A percentile compares a stretch with the other conserved stretches of the same genome.
Conservation (phyloP, 805 yeast species). For the Ogataea parapolymorpha region DNA sequence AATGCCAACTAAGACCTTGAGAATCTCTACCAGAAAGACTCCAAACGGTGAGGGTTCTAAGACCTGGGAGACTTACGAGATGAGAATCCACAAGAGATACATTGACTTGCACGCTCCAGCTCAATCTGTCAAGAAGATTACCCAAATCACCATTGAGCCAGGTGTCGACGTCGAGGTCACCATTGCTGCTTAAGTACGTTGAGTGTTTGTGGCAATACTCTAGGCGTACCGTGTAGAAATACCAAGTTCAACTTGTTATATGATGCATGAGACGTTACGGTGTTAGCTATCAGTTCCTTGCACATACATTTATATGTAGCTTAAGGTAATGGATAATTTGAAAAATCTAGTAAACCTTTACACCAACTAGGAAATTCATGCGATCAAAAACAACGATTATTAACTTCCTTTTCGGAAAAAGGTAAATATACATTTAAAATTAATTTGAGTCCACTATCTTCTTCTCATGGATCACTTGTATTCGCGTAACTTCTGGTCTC, state of each 20-base stretch:
- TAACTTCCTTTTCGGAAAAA: constrained; percentile 5
- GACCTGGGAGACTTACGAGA: constrained; percentile 99
- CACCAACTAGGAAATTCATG: not conserved
- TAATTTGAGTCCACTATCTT: constrained; percentile 3
- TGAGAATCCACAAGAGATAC: constrained; percentile 99
- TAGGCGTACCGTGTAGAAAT: constrained; percentile 56
- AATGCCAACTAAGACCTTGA: constrained; percentile 98
- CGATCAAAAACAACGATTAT: not conserved
- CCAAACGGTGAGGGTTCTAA: constrained; percentile 99
- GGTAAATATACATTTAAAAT: constrained; percentile 9
- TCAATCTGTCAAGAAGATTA: constrained; percentile 86
- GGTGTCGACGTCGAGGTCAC: constrained; percentile 98
- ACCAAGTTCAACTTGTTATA: constrained; percentile 27
- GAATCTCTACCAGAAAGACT: constrained; percentile 99
- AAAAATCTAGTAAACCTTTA: constrained; percentile 1
- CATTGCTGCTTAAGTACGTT: constrained; percentile 66
- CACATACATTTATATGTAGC: constrained; percentile 9
- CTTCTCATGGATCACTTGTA: constrained; percentile 17
- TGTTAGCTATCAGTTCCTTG: constrained; percentile 54
- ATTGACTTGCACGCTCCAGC: constrained; percentile 98
- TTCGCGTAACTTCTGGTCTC: constrained; percentile 43
- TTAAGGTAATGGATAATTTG: constrained; percentile 7
- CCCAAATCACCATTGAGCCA: constrained; percentile 97
- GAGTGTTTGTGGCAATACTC: constrained; percentile 31
- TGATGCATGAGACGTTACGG: constrained; percentile 51